Base-by-base conservation (phyloP, 2,329 filamentous ascomycete species). In the Bipolaris cookei region DNA sequence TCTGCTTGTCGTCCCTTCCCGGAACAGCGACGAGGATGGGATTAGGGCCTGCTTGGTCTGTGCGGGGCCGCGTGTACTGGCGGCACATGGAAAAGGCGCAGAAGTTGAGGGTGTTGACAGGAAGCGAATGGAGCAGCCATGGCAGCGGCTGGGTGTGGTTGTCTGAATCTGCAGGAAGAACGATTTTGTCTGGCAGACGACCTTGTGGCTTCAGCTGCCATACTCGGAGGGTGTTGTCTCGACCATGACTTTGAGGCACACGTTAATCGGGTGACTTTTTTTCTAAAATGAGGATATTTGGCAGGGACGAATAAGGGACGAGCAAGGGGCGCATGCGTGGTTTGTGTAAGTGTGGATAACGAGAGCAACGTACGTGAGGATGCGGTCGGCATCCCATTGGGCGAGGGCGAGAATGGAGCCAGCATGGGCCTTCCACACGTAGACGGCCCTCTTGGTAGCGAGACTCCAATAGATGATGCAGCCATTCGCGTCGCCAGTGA, bases 61-160 rank as follows among this genome's bases (percentile, higher is more conserved):
- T 6, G n/a, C 30, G 8, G 6, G 28, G 18, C 10, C 39, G 28
- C 13, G 20, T 10, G 25, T 54, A 21, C 14, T 59, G 54, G 47
- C 63, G 49, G 55, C 88, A 88, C 59, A 84, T 82, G 2, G 89
- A 83, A 74, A 97, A 97, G 1, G 90, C 84, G 73, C 95, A 99
- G 74, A 98, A 99, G 72, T 98, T 99, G 79, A 98, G 85, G 1
- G 94, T 92, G 71, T 97, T 97, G 41, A 98, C 92, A 4, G 90
- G 83, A 4, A 99, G 79, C 3, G 90, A 84, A 76, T 97, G 86
- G 20, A 97, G 76, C n/a, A 97, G 80, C 92, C 91, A 96, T 28
- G 95, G 95, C 67, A 88, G 83, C 16, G 83, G 84, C 28, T 72
- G 62, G 79, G 83, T 47, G 75, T 75, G 43, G 75, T 77, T 25